These are phyloP conservation scores for Coleophoma crateriformis DNA, from an alignment of 2,329 filamentous ascomycete species.

Conservation along the genomic window DNA sequence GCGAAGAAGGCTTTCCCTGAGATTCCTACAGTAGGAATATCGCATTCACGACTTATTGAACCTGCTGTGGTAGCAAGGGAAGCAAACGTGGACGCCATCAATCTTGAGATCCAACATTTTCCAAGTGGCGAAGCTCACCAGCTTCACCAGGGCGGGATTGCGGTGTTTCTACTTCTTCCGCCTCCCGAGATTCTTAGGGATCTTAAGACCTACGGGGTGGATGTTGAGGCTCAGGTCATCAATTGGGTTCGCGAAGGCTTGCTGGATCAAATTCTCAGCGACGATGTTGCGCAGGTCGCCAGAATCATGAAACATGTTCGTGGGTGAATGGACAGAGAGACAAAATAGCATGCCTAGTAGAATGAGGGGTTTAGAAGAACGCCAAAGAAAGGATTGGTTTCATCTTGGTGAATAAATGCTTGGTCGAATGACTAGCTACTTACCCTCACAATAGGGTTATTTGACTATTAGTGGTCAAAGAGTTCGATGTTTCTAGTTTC, in stretches of 20 bases:
- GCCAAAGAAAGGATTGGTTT: too few relatives aligned
- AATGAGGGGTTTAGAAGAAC: too few relatives aligned
- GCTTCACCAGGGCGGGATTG: neutral
- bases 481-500: too few relatives aligned
- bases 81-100: slow-evolving; percentile 1
- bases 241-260: slow-evolving; percentile 1
- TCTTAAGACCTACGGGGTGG: neutral
- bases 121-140: slow-evolving; percentile 1
- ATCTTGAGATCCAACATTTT: slow-evolving; percentile 1
- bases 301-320: neutral
- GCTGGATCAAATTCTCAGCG: slow-evolving; percentile 1
- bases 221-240: neutral
- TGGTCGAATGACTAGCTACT: too few relatives aligned
- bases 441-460: too few relatives aligned
- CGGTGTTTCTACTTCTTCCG: neutral
- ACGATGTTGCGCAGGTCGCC: slow-evolving; percentile 1
- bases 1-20: neutral
- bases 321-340: too few relatives aligned
- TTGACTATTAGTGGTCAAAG: too few relatives aligned
- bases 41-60: slow-evolving; percentile 1
- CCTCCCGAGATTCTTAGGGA: neutral
- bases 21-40: neutral
- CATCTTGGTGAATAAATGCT: too few relatives aligned
- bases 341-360: too few relatives aligned
- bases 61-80: neutral